Evolutionary conservation across 768 basidiomycete genomes (phyloP).

Genomic region (Pleurotus eryngii): DNA sequence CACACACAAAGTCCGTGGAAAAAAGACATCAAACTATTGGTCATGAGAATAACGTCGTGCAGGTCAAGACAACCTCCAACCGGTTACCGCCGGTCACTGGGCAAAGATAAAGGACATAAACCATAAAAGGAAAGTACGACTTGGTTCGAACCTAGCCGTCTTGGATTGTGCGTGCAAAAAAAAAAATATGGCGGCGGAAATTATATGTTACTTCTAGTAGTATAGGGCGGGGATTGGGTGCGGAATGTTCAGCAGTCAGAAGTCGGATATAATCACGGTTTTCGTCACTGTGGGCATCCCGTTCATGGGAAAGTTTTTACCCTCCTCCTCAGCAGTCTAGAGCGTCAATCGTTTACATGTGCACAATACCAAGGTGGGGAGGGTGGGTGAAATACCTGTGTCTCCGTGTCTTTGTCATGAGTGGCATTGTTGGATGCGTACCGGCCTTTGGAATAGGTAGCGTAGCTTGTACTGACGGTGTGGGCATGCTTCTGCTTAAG

Average conservation of each 20-base stretch:
- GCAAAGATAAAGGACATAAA: too few relatives aligned
- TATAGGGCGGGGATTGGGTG: background rate
- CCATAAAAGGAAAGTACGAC: too few relatives aligned
- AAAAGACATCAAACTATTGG: background rate
- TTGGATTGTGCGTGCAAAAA: background rate
- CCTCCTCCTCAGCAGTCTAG: background rate
- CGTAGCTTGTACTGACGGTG: constrained; percentile 7
- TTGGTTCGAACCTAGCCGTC: too few relatives aligned
- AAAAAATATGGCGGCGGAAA: background rate
- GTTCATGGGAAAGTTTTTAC: background rate
- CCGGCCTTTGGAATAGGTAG: background rate
- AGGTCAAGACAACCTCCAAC: too few relatives aligned
- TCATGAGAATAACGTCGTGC: background rate
- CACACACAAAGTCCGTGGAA: background rate
- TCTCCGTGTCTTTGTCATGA: constrained; percentile 8
- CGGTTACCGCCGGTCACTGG: too few relatives aligned
- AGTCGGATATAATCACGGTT: background rate
- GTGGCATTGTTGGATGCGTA: background rate
- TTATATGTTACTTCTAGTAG: background rate
- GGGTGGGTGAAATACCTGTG: background rate
- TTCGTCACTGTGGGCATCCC: constrained; percentile 5
- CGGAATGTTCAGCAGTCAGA: background rate
- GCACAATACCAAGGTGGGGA: background rate
- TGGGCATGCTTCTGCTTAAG: constrained; percentile 14
- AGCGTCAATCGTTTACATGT: background rate